Percentiles rank a stretch among this genome's conserved stretches.
phyloP scores from a whole-genome alignment of 1,139 yeast species.

The Geotrichum candidum region DNA sequence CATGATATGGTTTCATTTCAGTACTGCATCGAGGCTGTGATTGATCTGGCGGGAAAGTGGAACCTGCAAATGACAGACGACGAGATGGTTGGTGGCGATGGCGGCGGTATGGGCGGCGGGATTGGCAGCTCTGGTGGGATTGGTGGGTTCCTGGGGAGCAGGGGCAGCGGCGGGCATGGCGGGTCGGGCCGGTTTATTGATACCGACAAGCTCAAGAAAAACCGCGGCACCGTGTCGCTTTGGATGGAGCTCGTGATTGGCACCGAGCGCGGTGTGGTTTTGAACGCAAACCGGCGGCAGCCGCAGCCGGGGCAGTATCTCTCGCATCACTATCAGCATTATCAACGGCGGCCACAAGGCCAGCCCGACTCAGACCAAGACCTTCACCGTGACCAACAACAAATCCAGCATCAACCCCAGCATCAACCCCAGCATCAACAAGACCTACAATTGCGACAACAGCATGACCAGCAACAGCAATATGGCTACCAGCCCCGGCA shows the following conservation, averaged over 20 bases:
- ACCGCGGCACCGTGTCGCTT: constrained; percentile 69
- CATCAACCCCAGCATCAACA: not conserved
- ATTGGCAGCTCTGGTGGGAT: constrained; percentile 30
- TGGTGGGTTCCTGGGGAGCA: constrained; percentile 37
- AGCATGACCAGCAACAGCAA: not conserved
- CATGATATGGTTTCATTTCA: constrained; percentile 74
- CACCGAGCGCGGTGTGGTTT: constrained; percentile 48
- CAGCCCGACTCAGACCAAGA: not conserved
- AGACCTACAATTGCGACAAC: not conserved
- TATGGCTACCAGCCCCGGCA: not conserved
- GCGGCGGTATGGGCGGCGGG: constrained; percentile 17
- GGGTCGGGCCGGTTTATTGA: constrained; percentile 46
- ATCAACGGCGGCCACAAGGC: constrained; percentile 18
- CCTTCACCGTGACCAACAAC: not conserved
- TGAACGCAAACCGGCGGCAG: constrained; percentile 19
- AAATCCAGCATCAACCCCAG: not conserved
- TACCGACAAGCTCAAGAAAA: constrained; percentile 68
- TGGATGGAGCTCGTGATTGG: constrained; percentile 79
- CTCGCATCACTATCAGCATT: constrained; percentile 19
- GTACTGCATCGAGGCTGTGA: constrained; percentile 75
- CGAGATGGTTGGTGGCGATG: constrained; percentile 28
- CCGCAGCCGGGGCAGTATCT: constrained; percentile 13
- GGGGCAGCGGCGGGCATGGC: constrained; percentile 22
- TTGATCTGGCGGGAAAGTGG: constrained; percentile 55
- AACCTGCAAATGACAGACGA: constrained; percentile 35